A percentile compares a stretch with the other conserved stretches of the same genome.
Evolutionary conservation across 1,284 basidiomycete genomes (phyloP).

Genomic region (Pseudozyma tsukubaensis): DNA sequence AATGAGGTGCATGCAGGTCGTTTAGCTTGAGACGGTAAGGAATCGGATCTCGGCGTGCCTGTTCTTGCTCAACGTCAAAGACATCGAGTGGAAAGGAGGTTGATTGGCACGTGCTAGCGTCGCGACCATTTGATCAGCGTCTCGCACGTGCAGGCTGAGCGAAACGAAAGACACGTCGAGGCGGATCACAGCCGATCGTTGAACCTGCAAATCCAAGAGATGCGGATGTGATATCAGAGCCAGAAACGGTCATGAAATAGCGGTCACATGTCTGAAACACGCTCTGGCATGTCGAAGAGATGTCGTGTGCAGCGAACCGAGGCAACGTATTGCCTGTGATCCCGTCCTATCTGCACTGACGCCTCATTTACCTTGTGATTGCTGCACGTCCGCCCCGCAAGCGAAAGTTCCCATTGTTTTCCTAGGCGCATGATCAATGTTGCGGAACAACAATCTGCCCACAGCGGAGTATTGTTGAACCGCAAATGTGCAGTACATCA

Average conservation of each 20-base stretch:
- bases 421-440: neutral
- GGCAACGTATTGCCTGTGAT: neutral
- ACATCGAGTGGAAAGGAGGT: neutral
- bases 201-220: neutral
- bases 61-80: neutral
- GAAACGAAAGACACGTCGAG: neutral
- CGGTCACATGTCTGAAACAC: slow-evolving; percentile 33
- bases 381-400: neutral
- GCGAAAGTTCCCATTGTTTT: neutral
- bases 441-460: slow-evolving; percentile 6
- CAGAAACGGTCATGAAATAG: neutral
- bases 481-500: neutral
- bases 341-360: neutral
- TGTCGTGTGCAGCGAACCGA: neutral
- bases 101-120: slow-evolving; percentile 11
- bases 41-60: slow-evolving; percentile 8
- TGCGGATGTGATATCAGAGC: slow-evolving; percentile 1
- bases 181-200: neutral
- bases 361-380: neutral
- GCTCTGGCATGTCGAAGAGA: slow-evolving; percentile 15
- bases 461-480: neutral
- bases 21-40: neutral
- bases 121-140: slow-evolving; percentile 3
- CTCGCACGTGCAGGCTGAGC: neutral
- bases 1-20: neutral